Conservation (phyloP, 2,329 filamentous ascomycete genomes). For the Diaporthe batatas region DNA sequence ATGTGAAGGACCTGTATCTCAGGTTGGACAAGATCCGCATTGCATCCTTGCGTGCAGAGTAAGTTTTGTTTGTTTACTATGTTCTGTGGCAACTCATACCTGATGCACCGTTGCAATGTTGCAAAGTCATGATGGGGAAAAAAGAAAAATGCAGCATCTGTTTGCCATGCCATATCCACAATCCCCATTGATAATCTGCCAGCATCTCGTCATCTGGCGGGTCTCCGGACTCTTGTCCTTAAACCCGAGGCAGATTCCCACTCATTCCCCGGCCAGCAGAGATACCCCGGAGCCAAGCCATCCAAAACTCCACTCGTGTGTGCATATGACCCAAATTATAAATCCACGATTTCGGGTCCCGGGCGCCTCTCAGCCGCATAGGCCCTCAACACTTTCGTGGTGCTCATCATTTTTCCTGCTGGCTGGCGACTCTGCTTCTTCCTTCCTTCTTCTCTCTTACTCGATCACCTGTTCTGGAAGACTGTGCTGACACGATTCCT, state of each 20-base stretch:
- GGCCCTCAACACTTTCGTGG: constrained; percentile 22
- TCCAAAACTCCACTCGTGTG: constrained; percentile 26
- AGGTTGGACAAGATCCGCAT: constrained; percentile 40
- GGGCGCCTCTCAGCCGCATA: constrained; percentile 27
- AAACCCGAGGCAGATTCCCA: constrained; percentile 13
- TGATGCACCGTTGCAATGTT: too few relatives aligned
- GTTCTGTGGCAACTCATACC: too few relatives aligned
- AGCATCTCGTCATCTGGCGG: constrained; percentile 10
- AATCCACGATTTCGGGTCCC: constrained; percentile 32
- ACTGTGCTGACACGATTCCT: constrained; percentile 17
- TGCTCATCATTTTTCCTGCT: background rate
- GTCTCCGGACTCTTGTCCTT: background rate
- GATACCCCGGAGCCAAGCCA: constrained; percentile 32
- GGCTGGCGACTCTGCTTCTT: too few relatives aligned
- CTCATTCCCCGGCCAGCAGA: constrained; percentile 25
- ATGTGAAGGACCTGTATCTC: constrained; percentile 40
- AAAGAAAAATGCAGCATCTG: background rate
- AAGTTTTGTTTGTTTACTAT: constrained; percentile 23
- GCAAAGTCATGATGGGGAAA: background rate
- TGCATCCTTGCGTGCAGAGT: constrained; percentile 40
- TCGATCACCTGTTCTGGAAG: background rate
- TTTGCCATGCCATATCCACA: constrained; percentile 4
- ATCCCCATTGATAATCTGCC: constrained; percentile 23
- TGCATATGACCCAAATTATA: constrained; percentile 35
- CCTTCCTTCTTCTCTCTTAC: background rate